These are phyloP conservation scores for Xylaria sp. DNA, from an alignment of 2,329 filamentous ascomycete genomes.

Conservation along the genomic window DNA sequence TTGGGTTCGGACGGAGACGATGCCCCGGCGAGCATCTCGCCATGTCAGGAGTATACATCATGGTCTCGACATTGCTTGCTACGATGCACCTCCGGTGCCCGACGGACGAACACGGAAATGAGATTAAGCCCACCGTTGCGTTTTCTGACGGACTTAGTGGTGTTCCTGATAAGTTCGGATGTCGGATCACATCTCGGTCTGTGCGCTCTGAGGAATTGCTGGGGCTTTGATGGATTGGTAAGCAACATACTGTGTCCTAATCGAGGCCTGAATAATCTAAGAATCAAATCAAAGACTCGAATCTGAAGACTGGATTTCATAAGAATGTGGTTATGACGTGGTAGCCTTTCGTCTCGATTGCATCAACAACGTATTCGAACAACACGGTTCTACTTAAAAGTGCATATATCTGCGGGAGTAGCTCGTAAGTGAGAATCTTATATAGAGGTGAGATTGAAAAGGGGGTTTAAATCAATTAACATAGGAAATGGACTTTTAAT, in stretches of 20 bases:
- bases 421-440: neutral
- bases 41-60: constrained; percentile 59
- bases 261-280: no score
- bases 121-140: constrained; percentile 29
- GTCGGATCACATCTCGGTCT: constrained; percentile 32
- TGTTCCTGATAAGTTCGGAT: constrained; percentile 32
- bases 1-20: constrained; percentile 60
- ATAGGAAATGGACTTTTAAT: neutral
- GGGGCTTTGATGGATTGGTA: constrained; percentile 13
- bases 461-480: neutral
- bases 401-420: neutral
- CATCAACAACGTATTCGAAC: no score
- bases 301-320: no score
- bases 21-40: constrained; percentile 60
- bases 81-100: constrained; percentile 47
- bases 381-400: no score
- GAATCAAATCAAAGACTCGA: no score
- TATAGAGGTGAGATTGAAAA: neutral
- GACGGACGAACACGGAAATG: constrained; percentile 24
- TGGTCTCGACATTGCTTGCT: constrained; percentile 51
- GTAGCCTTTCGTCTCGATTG: no score
- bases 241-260: no score
- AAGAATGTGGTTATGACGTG: no score
- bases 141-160: constrained; percentile 35
- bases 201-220: constrained; percentile 17